Percentiles rank a stretch among this genome's conserved stretches.
These are phyloP conservation scores for Acanthochlamys bracteata DNA, from an alignment of 106 monocot genomes.

Conservation along the genomic window DNA sequence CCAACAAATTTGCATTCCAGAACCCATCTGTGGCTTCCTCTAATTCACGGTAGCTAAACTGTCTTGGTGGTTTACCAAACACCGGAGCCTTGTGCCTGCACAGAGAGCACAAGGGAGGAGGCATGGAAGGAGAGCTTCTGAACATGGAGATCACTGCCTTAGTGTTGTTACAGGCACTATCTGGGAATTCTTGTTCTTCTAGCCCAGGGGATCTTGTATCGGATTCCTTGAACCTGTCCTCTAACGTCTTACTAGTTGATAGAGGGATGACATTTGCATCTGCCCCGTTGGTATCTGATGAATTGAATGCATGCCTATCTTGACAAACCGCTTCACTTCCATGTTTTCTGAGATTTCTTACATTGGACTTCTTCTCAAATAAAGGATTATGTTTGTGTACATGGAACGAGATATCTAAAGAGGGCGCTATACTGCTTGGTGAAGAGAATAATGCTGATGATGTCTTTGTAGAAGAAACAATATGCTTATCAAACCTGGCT, in stretches of 20 bases:
- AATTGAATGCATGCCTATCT: slow-evolving; percentile 5
- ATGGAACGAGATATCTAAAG: neutral
- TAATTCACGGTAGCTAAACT: slow-evolving; percentile 39
- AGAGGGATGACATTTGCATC: neutral
- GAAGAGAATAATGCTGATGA: slow-evolving; percentile 3
- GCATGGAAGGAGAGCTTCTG: slow-evolving; percentile 23
- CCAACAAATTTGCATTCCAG: slow-evolving; percentile 35
- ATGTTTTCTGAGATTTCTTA: neutral
- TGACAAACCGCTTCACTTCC: neutral
- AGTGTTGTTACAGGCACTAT: slow-evolving; percentile 6
- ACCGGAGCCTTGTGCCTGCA: slow-evolving; percentile 49
- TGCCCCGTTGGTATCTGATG: neutral
- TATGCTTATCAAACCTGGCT: too few relatives aligned
- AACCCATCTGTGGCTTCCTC: slow-evolving; percentile 41
- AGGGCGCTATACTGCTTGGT: too few relatives aligned
- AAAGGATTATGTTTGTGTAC: neutral
- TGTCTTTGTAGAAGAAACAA: neutral
- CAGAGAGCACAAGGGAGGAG: slow-evolving; percentile 49
- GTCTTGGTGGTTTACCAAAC: slow-evolving; percentile 47
- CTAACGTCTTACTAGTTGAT: neutral
- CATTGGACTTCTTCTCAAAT: neutral
- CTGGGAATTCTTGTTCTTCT: neutral
- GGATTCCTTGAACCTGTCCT: slow-evolving; percentile 15
- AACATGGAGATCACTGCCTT: slow-evolving; percentile 10
- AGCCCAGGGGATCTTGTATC: neutral